Conservation (phyloP, 345 rosid species). For the Bruguiera sexangula region DNA sequence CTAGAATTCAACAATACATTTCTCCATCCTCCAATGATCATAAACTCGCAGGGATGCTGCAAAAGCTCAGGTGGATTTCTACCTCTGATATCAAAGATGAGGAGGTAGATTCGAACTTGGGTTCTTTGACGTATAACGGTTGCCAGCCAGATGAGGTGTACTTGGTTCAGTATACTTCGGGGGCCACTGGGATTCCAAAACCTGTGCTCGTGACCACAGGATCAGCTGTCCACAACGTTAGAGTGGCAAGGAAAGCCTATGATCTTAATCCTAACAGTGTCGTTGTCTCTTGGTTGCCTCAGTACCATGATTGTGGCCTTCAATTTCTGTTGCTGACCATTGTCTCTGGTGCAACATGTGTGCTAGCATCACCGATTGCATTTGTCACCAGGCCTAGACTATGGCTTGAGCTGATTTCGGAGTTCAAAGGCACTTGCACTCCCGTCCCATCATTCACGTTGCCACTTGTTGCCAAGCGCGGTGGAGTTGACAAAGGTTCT, state of each 20-base stretch:
- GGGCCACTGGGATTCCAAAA: slow-evolving; percentile 63
- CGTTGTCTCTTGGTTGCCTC: slow-evolving; percentile 59
- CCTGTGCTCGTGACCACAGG: slow-evolving; percentile 60
- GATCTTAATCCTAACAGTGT: slow-evolving; percentile 51
- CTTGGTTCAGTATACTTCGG: slow-evolving; percentile 67
- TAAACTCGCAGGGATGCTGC: slow-evolving; percentile 34
- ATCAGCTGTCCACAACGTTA: slow-evolving; percentile 62
- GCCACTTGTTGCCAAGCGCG: slow-evolving; percentile 53
- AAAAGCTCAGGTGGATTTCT: slow-evolving; percentile 41
- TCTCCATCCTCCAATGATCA: slow-evolving; percentile 28
- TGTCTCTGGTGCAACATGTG: slow-evolving; percentile 55
- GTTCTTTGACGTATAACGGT: slow-evolving; percentile 25
- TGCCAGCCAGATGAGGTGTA: slow-evolving; percentile 42
- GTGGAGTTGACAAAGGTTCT: slow-evolving; percentile 30
- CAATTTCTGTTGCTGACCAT: slow-evolving; percentile 52
- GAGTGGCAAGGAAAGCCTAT: slow-evolving; percentile 53
- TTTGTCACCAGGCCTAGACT: slow-evolving; percentile 47
- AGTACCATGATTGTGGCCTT: slow-evolving; percentile 66
- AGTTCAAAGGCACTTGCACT: slow-evolving; percentile 50
- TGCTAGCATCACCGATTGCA: slow-evolving; percentile 41
- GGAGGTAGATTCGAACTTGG: not conserved
- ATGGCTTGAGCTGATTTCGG: slow-evolving; percentile 55
- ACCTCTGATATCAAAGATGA: slow-evolving; percentile 31
- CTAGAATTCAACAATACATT: slow-evolving; percentile 26
- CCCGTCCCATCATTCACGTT: slow-evolving; percentile 66